These are phyloP conservation scores for Striga hermonthica DNA, from an alignment of 305 asterid genomes.

Conservation along the genomic window DNA sequence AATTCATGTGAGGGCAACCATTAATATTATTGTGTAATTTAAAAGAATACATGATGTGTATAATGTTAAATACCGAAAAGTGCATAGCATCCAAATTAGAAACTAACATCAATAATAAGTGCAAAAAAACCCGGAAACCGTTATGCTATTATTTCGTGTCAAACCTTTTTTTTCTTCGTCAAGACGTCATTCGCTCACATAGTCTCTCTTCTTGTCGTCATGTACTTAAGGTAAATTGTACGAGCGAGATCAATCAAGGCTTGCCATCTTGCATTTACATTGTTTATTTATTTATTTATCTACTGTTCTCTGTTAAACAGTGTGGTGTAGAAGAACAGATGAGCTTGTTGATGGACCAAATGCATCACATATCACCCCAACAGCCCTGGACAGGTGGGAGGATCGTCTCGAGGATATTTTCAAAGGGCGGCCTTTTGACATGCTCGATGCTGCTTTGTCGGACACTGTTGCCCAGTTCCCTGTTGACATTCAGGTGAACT, in stretches of 20 bases:
- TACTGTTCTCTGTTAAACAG: slow-evolving; percentile 49
- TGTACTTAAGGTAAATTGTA: neutral
- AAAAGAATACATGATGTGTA: neutral
- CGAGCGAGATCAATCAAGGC: neutral
- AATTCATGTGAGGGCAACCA: no score
- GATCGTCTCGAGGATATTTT: slow-evolving; percentile 81
- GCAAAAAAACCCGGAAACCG: neutral
- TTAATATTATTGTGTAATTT: no score
- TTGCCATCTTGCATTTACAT: slow-evolving; percentile 3
- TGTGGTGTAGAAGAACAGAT: slow-evolving; percentile 96
- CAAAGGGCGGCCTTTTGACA: slow-evolving; percentile 80
- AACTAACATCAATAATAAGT: neutral
- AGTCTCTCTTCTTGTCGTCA: slow-evolving; percentile 8
- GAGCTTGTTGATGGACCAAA: slow-evolving; percentile 99
- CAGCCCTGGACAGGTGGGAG: slow-evolving; percentile 91
- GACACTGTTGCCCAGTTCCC: slow-evolving; percentile 78
- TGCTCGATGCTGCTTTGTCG: slow-evolving; percentile 95
- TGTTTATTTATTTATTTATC: slow-evolving; percentile 3
- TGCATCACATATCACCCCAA: slow-evolving; percentile 93
- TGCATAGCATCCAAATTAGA: neutral
- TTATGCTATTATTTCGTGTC: neutral
- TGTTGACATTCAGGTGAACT: slow-evolving; percentile 84
- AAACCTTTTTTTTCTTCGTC: neutral
- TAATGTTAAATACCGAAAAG: neutral
- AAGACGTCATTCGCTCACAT: slow-evolving; percentile 4